These are phyloP conservation scores for Lomentospora prolificans DNA, from an alignment of 2,329 filamentous ascomycete species.

Conservation along the genomic window DNA sequence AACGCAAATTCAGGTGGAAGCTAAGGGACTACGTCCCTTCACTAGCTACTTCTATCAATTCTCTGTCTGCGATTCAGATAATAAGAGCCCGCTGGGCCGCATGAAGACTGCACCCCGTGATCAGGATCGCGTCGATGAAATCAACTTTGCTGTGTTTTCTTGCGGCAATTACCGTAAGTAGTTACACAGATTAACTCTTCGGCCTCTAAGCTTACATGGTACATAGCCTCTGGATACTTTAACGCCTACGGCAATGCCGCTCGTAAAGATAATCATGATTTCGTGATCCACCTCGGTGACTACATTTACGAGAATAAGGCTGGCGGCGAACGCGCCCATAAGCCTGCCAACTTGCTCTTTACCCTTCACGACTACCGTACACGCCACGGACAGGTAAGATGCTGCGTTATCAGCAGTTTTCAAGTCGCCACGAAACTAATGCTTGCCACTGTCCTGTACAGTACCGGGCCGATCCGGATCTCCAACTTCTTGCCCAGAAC, in stretches of 20 bases:
- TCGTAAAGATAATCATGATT: conserved; percentile 50
- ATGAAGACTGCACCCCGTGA: conserved; percentile 59
- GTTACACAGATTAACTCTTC: neutral
- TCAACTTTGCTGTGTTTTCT: conserved; percentile 60
- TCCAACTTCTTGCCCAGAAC: conserved; percentile 29
- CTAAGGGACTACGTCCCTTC: conserved; percentile 49
- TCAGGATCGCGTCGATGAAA: conserved; percentile 43
- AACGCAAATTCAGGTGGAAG: conserved; percentile 43
- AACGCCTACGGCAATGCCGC: conserved; percentile 50
- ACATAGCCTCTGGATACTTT: conserved; percentile 23
- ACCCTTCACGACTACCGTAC: conserved; percentile 33
- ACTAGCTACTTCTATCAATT: conserved; percentile 64
- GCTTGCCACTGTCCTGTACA: no score
- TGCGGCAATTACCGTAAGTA: conserved; percentile 56
- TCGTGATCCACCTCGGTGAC: conserved; percentile 49
- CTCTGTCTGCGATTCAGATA: conserved; percentile 53
- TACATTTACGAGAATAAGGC: conserved; percentile 52
- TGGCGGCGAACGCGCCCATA: conserved; percentile 19
- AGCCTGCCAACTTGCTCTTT: conserved; percentile 20
- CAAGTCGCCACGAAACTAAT: no score
- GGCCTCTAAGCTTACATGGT: neutral
- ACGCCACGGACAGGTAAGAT: conserved; percentile 24
- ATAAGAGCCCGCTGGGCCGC: conserved; percentile 51
- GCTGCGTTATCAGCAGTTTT: no score
- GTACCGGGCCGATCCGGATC: conserved; percentile 31